phyloP scores from a whole-genome alignment of 1,139 yeast genomes.

The Ogataea hybrid region DNA sequence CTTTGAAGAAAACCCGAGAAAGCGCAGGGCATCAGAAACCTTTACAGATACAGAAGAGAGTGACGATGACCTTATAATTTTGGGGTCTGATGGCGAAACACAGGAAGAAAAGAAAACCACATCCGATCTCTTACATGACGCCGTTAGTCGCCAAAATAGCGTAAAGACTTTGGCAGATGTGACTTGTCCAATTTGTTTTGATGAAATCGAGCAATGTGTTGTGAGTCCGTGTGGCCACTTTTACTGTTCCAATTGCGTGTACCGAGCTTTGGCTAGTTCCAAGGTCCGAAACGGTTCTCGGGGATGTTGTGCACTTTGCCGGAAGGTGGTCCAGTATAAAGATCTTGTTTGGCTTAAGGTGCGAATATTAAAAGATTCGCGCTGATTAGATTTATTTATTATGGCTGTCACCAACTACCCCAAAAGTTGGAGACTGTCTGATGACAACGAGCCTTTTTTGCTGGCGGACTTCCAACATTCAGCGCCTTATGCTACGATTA shows the following conservation, averaged over 20 bases:
- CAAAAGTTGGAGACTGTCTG: slow-evolving; percentile 9
- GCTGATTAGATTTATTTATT: slow-evolving; percentile 2
- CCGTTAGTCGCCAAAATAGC: slow-evolving; percentile 15
- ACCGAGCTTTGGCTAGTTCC: slow-evolving; percentile 47
- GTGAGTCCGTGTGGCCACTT: slow-evolving; percentile 56
- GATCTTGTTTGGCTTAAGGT: slow-evolving; percentile 33
- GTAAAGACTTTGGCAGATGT: slow-evolving; percentile 33
- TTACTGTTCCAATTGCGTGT: slow-evolving; percentile 50
- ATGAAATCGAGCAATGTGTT: slow-evolving; percentile 44
- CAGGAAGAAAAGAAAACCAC: slow-evolving; percentile 24
- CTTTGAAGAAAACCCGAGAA: not conserved
- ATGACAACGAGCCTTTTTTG: not conserved
- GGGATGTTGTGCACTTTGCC: slow-evolving; percentile 51
- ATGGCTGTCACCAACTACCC: slow-evolving; percentile 6
- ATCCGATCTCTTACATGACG: slow-evolving; percentile 23
- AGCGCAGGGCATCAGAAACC: slow-evolving; percentile 4
- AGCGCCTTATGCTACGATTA: slow-evolving; percentile 12
- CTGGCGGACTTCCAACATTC: not conserved
- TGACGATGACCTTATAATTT: slow-evolving; percentile 26
- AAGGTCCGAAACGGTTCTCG: slow-evolving; percentile 27
- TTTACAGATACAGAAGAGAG: slow-evolving; percentile 13
- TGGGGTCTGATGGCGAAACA: slow-evolving; percentile 29
- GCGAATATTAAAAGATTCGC: slow-evolving; percentile 17
- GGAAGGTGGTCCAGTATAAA: slow-evolving; percentile 39
- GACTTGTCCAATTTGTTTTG: slow-evolving; percentile 53